These are phyloP conservation scores for Fragilaria crotonensis DNA, from an alignment of 108 stramenopile genomes.

Conservation along the genomic window DNA sequence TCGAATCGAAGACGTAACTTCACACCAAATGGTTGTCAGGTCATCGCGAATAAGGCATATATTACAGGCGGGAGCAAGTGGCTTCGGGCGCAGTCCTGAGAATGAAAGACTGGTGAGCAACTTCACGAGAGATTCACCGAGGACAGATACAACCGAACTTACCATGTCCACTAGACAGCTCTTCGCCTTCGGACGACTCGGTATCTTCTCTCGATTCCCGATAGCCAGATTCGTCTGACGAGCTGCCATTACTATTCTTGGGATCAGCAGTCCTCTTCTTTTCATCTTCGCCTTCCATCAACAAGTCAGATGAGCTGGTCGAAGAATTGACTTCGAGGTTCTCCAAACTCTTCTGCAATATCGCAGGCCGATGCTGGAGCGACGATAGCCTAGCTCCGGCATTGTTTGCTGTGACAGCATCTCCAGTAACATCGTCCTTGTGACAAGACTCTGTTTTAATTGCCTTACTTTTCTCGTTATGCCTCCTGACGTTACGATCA, in stretches of 20 bases:
- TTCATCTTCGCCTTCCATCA: conserved; percentile 34
- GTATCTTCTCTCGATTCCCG: conserved; percentile 70
- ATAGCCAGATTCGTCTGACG: conserved; percentile 77
- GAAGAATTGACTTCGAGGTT: conserved; percentile 42
- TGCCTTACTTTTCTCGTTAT: conserved; percentile 42
- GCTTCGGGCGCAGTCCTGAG: conserved; percentile 26
- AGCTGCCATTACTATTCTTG: conserved; percentile 21
- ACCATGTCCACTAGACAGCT: conserved; percentile 37
- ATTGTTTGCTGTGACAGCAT: conserved; percentile 79
- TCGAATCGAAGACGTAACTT: conserved; percentile 74
- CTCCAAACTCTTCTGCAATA: background rate
- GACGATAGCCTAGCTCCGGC: conserved; percentile 71
- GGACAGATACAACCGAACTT: too few relatives aligned
- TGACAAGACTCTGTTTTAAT: conserved; percentile 24
- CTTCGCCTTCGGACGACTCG: conserved; percentile 41
- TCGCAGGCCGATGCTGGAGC: conserved; percentile 41
- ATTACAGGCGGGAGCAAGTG: conserved; percentile 61
- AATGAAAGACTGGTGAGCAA: too few relatives aligned
- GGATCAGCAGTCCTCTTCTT: conserved; percentile 17
- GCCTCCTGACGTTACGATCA: conserved; percentile 49
- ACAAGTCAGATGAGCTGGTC: conserved; percentile 35
- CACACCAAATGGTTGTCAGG: conserved; percentile 79
- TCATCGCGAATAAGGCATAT: conserved; percentile 70
- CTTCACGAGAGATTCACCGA: too few relatives aligned
- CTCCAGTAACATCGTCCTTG: conserved; percentile 83